A percentile compares a stretch with the other conserved stretches of the same genome.
These are phyloP conservation scores for Russula lepida DNA, from an alignment of 768 basidiomycete species.

Conservation along the genomic window DNA sequence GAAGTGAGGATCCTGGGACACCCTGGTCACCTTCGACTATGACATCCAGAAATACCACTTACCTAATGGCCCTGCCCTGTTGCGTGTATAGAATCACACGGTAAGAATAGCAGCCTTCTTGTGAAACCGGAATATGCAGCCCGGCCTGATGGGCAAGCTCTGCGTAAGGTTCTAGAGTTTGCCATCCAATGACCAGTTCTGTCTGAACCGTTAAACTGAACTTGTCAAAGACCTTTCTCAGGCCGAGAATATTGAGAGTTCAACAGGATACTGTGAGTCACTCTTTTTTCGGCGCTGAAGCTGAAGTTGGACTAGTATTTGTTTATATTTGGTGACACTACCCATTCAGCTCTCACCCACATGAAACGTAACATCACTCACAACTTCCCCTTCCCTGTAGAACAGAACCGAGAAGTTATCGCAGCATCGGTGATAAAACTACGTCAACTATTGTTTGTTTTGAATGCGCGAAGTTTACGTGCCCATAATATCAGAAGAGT, in stretches of 20 bases:
- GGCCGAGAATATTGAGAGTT: not conserved
- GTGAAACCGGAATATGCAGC: not conserved
- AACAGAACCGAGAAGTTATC: not conserved
- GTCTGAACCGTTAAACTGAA: not conserved
- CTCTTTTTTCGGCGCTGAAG: too few species aligned
- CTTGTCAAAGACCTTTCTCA: not conserved
- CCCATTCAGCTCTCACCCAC: too few species aligned
- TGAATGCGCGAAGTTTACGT: not conserved
- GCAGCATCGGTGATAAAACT: not conserved
- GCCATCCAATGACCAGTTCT: not conserved
- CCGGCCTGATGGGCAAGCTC: not conserved
- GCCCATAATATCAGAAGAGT: not conserved
- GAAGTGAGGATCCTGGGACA: not conserved
- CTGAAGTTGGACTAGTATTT: too few species aligned
- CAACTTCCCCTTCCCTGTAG: not conserved
- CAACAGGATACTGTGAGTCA: too few species aligned
- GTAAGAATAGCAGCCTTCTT: not conserved
- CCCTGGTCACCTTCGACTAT: not conserved
- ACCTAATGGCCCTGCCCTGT: not conserved
- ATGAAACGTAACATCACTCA: not conserved
- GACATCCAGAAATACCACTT: not conserved
- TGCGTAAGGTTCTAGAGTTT: not conserved
- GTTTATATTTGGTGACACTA: too few species aligned
- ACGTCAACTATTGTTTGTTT: not conserved
- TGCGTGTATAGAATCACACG: not conserved